Evolutionary conservation across 164 flowering plant species (phyloP), one percentile per base, ranked within the genome.

Genomic region (Chloranthus sessilifolius): DNA sequence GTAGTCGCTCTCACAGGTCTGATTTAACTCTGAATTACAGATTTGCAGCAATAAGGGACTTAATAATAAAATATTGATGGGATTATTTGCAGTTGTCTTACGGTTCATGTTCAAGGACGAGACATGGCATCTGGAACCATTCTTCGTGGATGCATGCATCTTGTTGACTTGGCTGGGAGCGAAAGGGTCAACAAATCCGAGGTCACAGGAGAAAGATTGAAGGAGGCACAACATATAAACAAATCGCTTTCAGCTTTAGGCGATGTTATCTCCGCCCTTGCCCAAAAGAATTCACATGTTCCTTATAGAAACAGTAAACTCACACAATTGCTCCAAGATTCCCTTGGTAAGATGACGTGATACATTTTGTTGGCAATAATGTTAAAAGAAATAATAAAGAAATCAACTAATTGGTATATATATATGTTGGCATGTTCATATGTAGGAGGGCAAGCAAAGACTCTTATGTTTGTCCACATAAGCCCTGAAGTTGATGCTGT

Each of bases 1-100:
- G 99, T 59, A 94, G 99, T 69, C 99, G 99, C 36, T 94, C 99
- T 47, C 99, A 94, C 59, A 94, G 99, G 99, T 85, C 44, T 34
- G 15, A n/a, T 43, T 9, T 44, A 14, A 6, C 33, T n/a, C 31
- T 5, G n/a, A 26, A 7, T 24, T 26, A n/a, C n/a, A n/a, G n/a
- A n/a, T n/a, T n/a, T n/a, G n/a, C n/a, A n/a, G n/a, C n/a, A 26
- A 25, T 5, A n/a, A 44, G 25, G 25, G 2, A n/a, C 16, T 44
- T 6, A 25, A 44, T 25, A 21, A 25, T 17, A n/a, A 42, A 47
- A 19, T 25, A 22, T 11, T 42, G 28, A 26, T 14, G 34, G 40
- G 12, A 28, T 33, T 37, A 16, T 51, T 29, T 74, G 67, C 79
- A 86, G 95, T 60, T 86, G 88, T 62, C 59, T 86, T 52, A 86